phyloP scores from a whole-genome alignment of 306 rosid genomes.

The Casuarina cunninghamiana region DNA sequence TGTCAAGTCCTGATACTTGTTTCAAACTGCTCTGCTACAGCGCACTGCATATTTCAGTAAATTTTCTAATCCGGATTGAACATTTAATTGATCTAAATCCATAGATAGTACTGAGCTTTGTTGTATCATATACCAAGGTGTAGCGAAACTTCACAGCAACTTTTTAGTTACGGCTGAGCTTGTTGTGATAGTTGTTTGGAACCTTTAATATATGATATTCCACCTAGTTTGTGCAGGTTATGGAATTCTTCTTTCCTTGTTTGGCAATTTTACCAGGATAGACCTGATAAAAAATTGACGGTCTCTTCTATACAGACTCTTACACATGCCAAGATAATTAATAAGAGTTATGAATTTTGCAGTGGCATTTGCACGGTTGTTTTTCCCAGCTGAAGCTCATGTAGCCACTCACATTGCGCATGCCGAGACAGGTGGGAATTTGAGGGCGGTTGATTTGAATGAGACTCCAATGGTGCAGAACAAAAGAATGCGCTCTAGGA shows the following conservation, averaged over 20 bases:
- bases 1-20: background rate
- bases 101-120: background rate
- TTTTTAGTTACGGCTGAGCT: background rate
- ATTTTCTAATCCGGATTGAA: background rate
- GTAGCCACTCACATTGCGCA: constrained; percentile 78
- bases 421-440: constrained; percentile 54
- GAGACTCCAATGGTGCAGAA: constrained; percentile 64
- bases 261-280: background rate
- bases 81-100: background rate
- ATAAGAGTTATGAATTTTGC: constrained; percentile 26
- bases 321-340: background rate
- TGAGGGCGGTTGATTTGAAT: constrained; percentile 75
- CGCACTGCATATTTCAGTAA: background rate
- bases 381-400: constrained; percentile 87
- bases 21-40: background rate
- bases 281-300: background rate
- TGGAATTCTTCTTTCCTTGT: background rate
- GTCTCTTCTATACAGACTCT: background rate
- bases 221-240: background rate
- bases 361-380: constrained; percentile 74
- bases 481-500: constrained; percentile 59
- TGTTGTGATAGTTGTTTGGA: background rate
- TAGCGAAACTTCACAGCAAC: background rate
- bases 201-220: background rate
- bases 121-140: background rate